Evolutionary conservation across 176 grass and related monocot species (phyloP).

Genomic region (Rhynchospora tenuis): DNA sequence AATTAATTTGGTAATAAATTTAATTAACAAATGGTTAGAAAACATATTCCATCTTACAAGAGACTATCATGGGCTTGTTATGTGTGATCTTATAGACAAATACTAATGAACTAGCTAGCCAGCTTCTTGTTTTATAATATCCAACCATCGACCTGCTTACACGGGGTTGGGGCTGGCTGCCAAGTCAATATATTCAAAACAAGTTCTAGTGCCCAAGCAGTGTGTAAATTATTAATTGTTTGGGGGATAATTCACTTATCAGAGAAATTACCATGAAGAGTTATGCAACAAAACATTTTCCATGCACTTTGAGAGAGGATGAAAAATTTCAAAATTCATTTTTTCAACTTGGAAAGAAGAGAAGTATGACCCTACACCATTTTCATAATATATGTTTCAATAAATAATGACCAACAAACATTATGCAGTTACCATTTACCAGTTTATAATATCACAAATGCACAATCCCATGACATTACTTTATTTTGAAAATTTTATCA

Average conservation of each 20-base stretch:
- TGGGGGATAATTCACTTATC: neutral
- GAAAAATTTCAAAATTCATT: conserved; percentile 15
- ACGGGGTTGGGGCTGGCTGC: neutral
- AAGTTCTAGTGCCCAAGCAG: neutral
- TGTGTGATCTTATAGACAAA: no score
- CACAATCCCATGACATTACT: neutral
- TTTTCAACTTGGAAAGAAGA: neutral
- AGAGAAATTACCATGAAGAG: neutral
- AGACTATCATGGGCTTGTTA: no score
- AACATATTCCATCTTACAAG: no score
- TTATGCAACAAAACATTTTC: neutral
- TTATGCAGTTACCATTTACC: neutral
- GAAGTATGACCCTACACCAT: neutral
- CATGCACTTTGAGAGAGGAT: neutral
- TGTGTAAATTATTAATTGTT: neutral
- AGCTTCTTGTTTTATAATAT: neutral
- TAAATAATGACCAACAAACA: neutral
- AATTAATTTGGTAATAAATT: no score
- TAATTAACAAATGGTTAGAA: no score
- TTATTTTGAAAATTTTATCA: neutral
- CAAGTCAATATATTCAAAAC: neutral
- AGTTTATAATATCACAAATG: neutral
- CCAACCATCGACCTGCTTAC: neutral
- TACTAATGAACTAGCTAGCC: neutral
- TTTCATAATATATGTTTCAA: conserved; percentile 1